Base-by-base conservation (phyloP, 139 green algal species). In the Mesotaenium endlicherianum region DNA sequence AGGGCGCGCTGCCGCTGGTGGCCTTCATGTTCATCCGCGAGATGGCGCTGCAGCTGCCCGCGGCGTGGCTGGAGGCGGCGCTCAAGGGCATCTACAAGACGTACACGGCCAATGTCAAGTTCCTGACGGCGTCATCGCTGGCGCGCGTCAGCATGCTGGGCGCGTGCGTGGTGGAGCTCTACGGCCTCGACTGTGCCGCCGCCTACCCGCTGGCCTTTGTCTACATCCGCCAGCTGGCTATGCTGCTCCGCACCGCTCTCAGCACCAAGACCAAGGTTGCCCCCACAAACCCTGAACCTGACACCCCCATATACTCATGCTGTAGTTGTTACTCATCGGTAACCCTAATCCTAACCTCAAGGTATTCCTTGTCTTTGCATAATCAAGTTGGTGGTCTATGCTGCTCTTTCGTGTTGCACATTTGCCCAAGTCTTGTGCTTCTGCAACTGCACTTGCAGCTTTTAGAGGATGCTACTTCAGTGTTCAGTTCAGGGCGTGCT, bases 131-230 rank as follows among this genome's bases (percentile, higher is more conserved):
- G 0, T 38, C 82, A 17, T 89, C 89, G 68, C 91, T 80, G 39
- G 92, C 94, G 0, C 86, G 94, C 72, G 92, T 99, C 49, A 80
- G 86, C 55, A 98, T 99, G 88, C 95, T 98, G 94, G 83, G 79
- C 31, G 91, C 90, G 31, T 95, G 92, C 55, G 78, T 96, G 45
- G 90, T 96, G 38, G 95, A 98, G 53, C 77, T 91, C 0, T 89
- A 88, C 53, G 80, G 75, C 57, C 57, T 90, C 26, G 85, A 91
- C 57, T 72, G 59, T 17, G 36, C 45, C 1, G 59, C 75, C 14
- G 71, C 85, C 2, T 91, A 91, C 74, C 44, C 58, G 44, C 82
- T 87, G 20, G 88, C 84, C 26, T 91, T 92, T 64, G 69, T 85
- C n/a, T 92, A 91, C 77, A 93, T 97, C 39, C 89, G 91, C 26